Percentiles rank a stretch among this genome's conserved stretches.
phyloP scores from a whole-genome alignment of 1,284 basidiomycete species.

The Stereum hirsutum region DNA sequence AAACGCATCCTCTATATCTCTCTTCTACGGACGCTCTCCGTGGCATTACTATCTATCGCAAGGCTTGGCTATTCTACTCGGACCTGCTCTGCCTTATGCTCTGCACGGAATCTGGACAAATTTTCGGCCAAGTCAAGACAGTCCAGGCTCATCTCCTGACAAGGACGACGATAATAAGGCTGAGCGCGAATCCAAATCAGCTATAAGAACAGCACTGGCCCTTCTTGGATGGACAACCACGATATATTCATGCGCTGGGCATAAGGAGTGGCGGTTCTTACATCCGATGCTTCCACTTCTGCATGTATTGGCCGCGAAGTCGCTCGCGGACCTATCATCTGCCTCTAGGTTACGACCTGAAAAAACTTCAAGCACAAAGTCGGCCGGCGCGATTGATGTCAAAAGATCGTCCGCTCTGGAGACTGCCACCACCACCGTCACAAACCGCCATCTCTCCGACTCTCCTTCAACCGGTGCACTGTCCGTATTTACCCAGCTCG shows the following conservation, averaged over 20 bases:
- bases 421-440: no score
- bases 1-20: conserved; percentile 76
- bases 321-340: conserved; percentile 42
- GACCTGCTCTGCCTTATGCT: conserved; percentile 66
- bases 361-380: not conserved
- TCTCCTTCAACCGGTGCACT: no score
- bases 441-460: no score
- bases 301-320: conserved; percentile 71
- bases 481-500: no score
- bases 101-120: conserved; percentile 53
- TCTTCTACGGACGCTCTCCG: conserved; percentile 88
- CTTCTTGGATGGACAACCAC: conserved; percentile 71
- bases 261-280: conserved; percentile 97
- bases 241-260: conserved; percentile 73
- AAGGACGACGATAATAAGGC: no score
- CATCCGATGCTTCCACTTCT: conserved; percentile 88
- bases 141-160: no score
- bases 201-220: no score
- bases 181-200: no score
- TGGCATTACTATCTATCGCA: conserved; percentile 90
- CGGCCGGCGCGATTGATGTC: no score
- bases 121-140: no score
- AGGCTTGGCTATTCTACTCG: conserved; percentile 76
- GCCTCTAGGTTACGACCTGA: not conserved
- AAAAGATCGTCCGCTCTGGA: no score